Conservation (phyloP, 2,329 filamentous ascomycete genomes). For the Tolypocladium sp. region DNA sequence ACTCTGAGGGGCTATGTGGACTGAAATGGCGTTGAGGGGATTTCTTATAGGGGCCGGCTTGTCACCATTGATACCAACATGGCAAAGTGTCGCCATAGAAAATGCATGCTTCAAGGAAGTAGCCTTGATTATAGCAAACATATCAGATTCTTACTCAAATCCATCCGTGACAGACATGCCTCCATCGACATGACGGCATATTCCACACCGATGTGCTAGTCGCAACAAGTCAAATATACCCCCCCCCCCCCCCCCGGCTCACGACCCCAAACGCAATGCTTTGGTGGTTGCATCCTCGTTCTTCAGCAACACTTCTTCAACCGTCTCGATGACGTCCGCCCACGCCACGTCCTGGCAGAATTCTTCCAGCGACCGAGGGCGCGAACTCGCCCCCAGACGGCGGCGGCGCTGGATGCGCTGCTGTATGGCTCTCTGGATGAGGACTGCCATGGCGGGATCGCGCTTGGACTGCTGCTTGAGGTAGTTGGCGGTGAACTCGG, state of each 20-base stretch:
- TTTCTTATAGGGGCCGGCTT: no score
- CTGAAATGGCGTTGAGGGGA: background rate
- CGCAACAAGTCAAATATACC: background rate
- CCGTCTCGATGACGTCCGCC: constrained; percentile 23
- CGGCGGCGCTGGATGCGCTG: constrained; percentile 11
- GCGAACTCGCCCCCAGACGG: constrained; percentile 1
- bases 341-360: constrained; percentile 21
- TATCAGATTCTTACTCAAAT: background rate
- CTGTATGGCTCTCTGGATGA: constrained; percentile 22
- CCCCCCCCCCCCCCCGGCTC: no score
- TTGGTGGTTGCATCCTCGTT: constrained; percentile 11
- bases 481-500: constrained; percentile 20
- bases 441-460: constrained; percentile 21
- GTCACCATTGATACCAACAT: background rate
- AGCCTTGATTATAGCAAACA: background rate
- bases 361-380: constrained; percentile 20
- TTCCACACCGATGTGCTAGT: background rate
- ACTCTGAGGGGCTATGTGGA: background rate
- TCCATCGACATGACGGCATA: background rate
- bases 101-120: background rate
- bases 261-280: constrained; percentile 7
- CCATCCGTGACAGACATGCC: no score
- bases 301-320: constrained; percentile 19
- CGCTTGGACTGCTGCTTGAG: constrained; percentile 26
- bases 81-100: background rate